Base-by-base conservation (phyloP, 2,329 filamentous ascomycete genomes). In the Phyllosticta citribraziliensis region DNA sequence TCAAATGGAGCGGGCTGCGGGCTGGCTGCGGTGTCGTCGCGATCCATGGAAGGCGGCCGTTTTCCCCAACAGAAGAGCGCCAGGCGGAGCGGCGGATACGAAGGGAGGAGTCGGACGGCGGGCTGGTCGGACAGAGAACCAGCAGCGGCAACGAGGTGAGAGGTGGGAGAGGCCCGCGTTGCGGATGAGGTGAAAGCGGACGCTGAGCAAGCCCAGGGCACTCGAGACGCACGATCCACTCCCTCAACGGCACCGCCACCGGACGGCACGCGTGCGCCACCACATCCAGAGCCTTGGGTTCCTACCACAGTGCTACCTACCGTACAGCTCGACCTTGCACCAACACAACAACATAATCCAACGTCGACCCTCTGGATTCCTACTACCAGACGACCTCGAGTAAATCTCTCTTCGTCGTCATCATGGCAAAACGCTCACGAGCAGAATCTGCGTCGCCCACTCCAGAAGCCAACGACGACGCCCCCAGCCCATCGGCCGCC, bases 391-490 rank as follows among this genome's bases (percentile, higher is more conserved):
- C 27, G 27, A 0, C 27, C 27, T 4, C 40, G 40, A 67, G 64
- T 61, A 63, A 56, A 19, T 20, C 57, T 62, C 61, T 64, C 54
- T 52, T 40, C 66, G 60, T 61, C 58, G 64, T 57, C 54, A 62
- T 63, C 61, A 87, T 86, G 84, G 77, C 78, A 67, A 87, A 87
- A 74, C 84, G 84, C 71, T 78, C 79, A 73, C 78, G 82, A 72
- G 75, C 77, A 73, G 77, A 77, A 65, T 60, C 58, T 56, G 25
- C 53, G 14, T 81, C 80, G 62, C 67, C 74, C 65, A 75, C 76
- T 63, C 72, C 75, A 56, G 58, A 59, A 19, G 25, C 55, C 25
- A 52, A 53, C 14, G 55, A 66, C 22, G 12, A 52, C 17, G 14
- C 33, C 40, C 27, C 47, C 19, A 61, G 51, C 19, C 60, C 69